phyloP scores from a whole-genome alignment of 2,329 filamentous ascomycete genomes.

The Aspergillus cejpii region DNA sequence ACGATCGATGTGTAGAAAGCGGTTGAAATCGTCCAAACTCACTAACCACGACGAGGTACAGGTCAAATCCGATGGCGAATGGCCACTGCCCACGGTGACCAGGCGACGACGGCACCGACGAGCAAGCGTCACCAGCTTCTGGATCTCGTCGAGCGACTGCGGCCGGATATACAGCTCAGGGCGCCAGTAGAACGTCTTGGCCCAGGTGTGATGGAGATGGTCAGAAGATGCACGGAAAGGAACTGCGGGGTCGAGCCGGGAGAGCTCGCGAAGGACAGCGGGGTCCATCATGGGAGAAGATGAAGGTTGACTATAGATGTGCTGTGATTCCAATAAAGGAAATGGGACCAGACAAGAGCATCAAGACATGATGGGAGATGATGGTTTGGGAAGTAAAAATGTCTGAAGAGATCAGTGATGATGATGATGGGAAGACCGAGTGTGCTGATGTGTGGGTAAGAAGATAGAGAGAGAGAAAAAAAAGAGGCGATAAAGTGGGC shows the following conservation, averaged over 20 bases:
- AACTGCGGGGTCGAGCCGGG: conserved; percentile 54
- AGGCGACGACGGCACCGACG: conserved; percentile 73
- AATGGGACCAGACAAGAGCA: neutral
- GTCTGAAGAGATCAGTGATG: neutral
- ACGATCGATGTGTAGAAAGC: conserved; percentile 63
- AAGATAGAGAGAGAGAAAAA: neutral
- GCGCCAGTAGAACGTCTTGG: conserved; percentile 78
- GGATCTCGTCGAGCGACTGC: conserved; percentile 68
- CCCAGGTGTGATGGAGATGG: conserved; percentile 88
- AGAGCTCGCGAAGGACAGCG: conserved; percentile 49
- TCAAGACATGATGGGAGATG: neutral
- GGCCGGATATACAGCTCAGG: conserved; percentile 91
- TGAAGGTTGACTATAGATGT: neutral
- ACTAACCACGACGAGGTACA: conserved; percentile 92
- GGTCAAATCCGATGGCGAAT: conserved; percentile 87
- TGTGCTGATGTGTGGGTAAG: no score
- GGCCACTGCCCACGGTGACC: conserved; percentile 79
- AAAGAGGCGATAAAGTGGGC: neutral
- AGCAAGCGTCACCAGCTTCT: conserved; percentile 74
- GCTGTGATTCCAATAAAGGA: neutral
- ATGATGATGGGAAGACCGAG: neutral
- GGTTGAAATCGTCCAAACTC: conserved; percentile 78
- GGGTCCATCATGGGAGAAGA: conserved; percentile 35
- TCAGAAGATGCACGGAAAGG: conserved; percentile 68
- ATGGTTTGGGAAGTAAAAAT: neutral